Evolutionary conservation across 441 rosid genomes (phyloP).

Genomic region (Iberis amara): DNA sequence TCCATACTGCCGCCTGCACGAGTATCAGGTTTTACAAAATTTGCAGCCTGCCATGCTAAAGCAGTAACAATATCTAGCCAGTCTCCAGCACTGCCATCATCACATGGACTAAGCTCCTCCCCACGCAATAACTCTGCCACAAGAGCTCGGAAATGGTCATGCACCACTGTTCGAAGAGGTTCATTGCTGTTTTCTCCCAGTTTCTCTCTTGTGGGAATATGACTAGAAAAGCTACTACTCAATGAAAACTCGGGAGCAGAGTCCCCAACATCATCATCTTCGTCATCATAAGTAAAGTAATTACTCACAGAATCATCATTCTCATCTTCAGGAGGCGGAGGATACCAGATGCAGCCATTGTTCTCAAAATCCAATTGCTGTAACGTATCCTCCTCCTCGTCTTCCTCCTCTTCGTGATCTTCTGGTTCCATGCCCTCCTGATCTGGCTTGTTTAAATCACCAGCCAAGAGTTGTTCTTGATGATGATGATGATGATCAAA

Average conservation of each 20-base stretch:
- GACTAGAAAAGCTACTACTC: conserved; percentile 66
- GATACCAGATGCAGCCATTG: conserved; percentile 77
- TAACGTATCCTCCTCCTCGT: conserved; percentile 31
- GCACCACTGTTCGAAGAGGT: conserved; percentile 64
- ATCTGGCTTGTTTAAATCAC: conserved; percentile 45
- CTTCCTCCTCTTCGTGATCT: conserved; percentile 36
- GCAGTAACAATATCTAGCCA: conserved; percentile 80
- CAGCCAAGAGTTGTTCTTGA: conserved; percentile 39
- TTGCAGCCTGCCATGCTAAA: conserved; percentile 92
- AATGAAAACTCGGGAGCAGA: conserved; percentile 62
- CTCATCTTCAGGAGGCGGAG: conserved; percentile 82
- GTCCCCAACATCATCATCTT: conserved; percentile 75
- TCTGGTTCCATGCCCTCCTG: conserved; percentile 41
- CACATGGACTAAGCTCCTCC: conserved; percentile 48
- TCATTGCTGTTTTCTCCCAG: conserved; percentile 60
- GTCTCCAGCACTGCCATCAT: conserved; percentile 47
- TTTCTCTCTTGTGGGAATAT: conserved; percentile 56
- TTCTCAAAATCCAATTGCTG: conserved; percentile 77
- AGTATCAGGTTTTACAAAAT: conserved; percentile 88
- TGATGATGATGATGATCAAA: conserved; percentile 48
- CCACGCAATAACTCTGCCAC: conserved; percentile 77
- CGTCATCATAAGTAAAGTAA: conserved; percentile 70
- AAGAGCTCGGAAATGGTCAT: conserved; percentile 89
- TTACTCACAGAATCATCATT: conserved; percentile 64
- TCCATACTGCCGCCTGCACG: conserved; percentile 99